These are phyloP conservation scores for Tricholoma hemisulphureum DNA, from an alignment of 768 basidiomycete species.

Conservation along the genomic window DNA sequence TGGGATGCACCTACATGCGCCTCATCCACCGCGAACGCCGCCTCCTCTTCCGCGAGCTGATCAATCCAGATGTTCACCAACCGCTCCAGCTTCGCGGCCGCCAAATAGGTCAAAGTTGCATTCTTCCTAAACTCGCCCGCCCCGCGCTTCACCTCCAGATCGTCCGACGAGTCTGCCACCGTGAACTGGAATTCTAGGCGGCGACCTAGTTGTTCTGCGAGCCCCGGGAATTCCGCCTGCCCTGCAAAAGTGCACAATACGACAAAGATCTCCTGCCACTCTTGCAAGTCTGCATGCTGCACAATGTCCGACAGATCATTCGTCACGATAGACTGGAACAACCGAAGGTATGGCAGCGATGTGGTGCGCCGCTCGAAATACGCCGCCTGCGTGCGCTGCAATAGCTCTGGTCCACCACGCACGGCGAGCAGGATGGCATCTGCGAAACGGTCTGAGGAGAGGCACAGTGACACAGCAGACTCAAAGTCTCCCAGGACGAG, in stretches of 20 bases:
- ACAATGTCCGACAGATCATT: conserved; percentile 92
- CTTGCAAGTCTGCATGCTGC: conserved; percentile 90
- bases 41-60: conserved; percentile 86
- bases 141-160: conserved; percentile 38
- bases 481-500: conserved; percentile 95
- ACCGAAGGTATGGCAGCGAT: conserved; percentile 80
- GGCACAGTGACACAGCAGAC: conserved; percentile 86
- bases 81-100: conserved; percentile 84
- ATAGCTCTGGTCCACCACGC: conserved; percentile 83
- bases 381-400: conserved; percentile 85
- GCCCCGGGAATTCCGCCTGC: conserved; percentile 77
- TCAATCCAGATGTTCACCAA: conserved; percentile 90
- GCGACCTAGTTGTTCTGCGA: conserved; percentile 90
- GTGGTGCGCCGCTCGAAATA: conserved; percentile 86
- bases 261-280: conserved; percentile 97
- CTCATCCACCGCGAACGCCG: conserved; percentile 39
- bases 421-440: conserved; percentile 94
- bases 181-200: conserved; percentile 85
- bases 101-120: conserved; percentile 91
- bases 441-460: conserved; percentile 85
- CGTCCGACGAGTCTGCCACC: conserved; percentile 51
- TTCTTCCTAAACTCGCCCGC: conserved; percentile 69
- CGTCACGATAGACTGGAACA: conserved; percentile 92
- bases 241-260: conserved; percentile 93
- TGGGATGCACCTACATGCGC: conserved; percentile 46